Evolutionary conservation across 148 eudicot genomes (phyloP).

Genomic region (Vaccinium corymbosum): DNA sequence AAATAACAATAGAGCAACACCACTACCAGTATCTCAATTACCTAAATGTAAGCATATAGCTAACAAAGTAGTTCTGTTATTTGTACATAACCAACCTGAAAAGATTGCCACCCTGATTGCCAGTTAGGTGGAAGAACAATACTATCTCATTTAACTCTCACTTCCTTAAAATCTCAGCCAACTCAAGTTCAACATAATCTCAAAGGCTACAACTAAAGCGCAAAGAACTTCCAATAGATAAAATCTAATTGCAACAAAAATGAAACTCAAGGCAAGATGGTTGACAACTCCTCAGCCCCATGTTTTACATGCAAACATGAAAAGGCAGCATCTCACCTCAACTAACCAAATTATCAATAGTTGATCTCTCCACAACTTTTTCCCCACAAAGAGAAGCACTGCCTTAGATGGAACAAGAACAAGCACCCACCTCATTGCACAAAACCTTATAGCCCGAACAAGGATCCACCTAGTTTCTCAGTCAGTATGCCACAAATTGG

Average conservation of each 20-base stretch:
- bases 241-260: neutral
- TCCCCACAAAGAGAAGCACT: neutral
- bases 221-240: neutral
- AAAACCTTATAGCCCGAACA: neutral
- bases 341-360: neutral
- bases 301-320: neutral
- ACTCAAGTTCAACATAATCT: neutral
- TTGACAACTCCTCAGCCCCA: neutral
- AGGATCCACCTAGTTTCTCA: neutral
- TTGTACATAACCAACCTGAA: neutral
- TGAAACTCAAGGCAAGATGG: neutral
- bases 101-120: neutral
- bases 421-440: too few species aligned
- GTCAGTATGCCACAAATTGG: neutral
- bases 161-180: conserved; percentile 10
- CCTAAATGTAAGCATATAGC: neutral
- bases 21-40: neutral
- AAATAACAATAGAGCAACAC: neutral
- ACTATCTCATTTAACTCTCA: neutral
- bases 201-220: neutral
- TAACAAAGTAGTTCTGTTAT: neutral
- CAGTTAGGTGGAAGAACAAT: neutral
- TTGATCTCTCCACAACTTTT: neutral
- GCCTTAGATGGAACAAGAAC: neutral
- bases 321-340: neutral